Evolutionary conservation across 345 rosid genomes (phyloP), one percentile per base, ranked within the genome.

Genomic region (Gossypium herbaceum): DNA sequence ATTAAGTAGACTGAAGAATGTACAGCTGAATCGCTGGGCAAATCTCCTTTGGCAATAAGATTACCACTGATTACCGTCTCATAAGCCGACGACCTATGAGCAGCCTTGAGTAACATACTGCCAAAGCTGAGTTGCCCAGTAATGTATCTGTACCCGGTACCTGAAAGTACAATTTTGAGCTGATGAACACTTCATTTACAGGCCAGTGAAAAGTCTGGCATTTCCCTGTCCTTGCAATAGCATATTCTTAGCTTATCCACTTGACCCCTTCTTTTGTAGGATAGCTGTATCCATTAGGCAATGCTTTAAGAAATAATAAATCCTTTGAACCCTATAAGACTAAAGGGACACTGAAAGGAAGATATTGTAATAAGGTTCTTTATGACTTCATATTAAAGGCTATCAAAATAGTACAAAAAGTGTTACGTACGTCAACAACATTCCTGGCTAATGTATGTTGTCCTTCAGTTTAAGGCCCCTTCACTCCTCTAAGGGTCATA

Each of bases 1-100:
- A 56, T 56, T 20, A 57, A 56, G 25, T 19, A 13, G 39, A 16
- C 64, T 41, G 75, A 54, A 59, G 11, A 55, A 56, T 69, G 83
- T 45, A 79, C 29, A 2, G 82, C 61, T 75, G 76, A 79, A 80
- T 80, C 75, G 81, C 78, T 43, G 80, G 80, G 82, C 83, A 84
- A 84, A 87, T 84, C 90, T 78, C 83, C 88, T 75, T 87, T 80
- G 88, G 88, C 85, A 81, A 77, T 62, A 74, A 59, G 84, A 79
- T 73, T 51, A 54, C 69, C 63, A 20, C 45, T 2, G 22, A 9
- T 16, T 61, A 15, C 16, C 22, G 25, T 69, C 59, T 68, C 43
- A 43, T 27, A 73, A 61, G 22, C 41, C 15, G 27, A 10, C 15
- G 39, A 62, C 22, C 17, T 67, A 68, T 52, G 10, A 58, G 56